Evolutionary conservation across 139 green algal species (phyloP), one percentile per base, ranked within the genome.

Genomic region (Limnomonas spitsbergensis): DNA sequence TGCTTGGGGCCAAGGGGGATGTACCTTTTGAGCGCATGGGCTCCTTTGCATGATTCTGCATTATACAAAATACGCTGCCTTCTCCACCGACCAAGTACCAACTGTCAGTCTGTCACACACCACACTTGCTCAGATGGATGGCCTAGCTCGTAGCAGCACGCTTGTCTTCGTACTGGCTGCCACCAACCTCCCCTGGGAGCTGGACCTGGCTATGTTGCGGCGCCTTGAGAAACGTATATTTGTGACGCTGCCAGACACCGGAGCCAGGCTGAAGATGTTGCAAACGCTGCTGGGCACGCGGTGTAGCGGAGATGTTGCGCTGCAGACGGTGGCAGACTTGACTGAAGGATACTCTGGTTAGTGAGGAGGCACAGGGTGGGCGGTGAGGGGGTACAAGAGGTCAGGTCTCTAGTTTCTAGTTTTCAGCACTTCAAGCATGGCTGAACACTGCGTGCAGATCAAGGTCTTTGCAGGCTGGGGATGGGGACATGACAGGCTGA

Each of bases 91-190:
- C n/a, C n/a, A n/a, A n/a, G n/a, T n/a, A n/a, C n/a, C n/a, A n/a
- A n/a, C n/a, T n/a, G n/a, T n/a, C n/a, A n/a, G n/a, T n/a, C n/a
- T n/a, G n/a, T n/a, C n/a, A n/a, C n/a, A n/a, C n/a, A n/a, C n/a
- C n/a, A n/a, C n/a, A n/a, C n/a, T 20, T 61, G 20, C 20, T 61
- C 85, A 88, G 81, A 89, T 92, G 85, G 89, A 93, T 56, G 87
- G 87, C 40, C 77, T 91, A 38, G 83, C 85, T 1, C 56, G 40
- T 14, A 77, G 70, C 61, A 76, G 78, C 3, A 73, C 85, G 4
- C 79, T 84, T n/a, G 89, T 93, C 73, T 90, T 93, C 74, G 84
- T 93, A 36, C 82, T 93, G 42, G 70, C 76, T 0, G 87, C 87
- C 4, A 89, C 87, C 27, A 91, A 91, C 82, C 40, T 88, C 53